A percentile compares a stretch with the other conserved stretches of the same genome.
phyloP scores from a whole-genome alignment of 768 basidiomycete genomes.

The Boletus pseudo-olivaceus region DNA sequence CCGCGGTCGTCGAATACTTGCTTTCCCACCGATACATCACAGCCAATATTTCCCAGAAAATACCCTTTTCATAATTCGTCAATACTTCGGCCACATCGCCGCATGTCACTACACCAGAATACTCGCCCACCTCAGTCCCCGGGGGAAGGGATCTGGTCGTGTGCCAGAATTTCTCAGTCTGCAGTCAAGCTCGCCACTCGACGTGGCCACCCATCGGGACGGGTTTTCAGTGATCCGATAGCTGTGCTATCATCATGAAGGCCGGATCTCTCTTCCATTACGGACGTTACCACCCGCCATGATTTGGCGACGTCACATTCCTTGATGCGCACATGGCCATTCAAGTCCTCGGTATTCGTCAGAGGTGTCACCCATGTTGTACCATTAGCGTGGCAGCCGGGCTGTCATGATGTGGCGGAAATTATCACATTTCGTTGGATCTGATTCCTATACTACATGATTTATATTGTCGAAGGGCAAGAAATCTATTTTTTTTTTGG shows the following conservation, averaged over 20 bases:
- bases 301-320: slow-evolving; percentile 9
- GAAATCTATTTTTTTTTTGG: neutral
- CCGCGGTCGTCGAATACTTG: slow-evolving; percentile 4
- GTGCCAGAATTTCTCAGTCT: slow-evolving; percentile 32
- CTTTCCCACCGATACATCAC: slow-evolving; percentile 6
- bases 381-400: slow-evolving; percentile 17
- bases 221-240: slow-evolving; percentile 23
- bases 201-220: slow-evolving; percentile 16
- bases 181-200: slow-evolving; percentile 26
- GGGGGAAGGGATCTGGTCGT: slow-evolving; percentile 25
- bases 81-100: slow-evolving; percentile 11
- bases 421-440: slow-evolving; percentile 8
- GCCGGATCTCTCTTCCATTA: slow-evolving; percentile 1
- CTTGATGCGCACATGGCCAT: slow-evolving; percentile 11
- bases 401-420: slow-evolving; percentile 7
- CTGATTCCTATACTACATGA: neutral
- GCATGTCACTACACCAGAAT: slow-evolving; percentile 7
- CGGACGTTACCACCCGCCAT: neutral
- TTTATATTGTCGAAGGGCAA: neutral
- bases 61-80: slow-evolving; percentile 1
- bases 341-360: slow-evolving; percentile 2
- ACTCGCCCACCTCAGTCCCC: slow-evolving; percentile 1
- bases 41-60: slow-evolving; percentile 4
- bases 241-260: slow-evolving; percentile 9
- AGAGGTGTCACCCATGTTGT: slow-evolving; percentile 11